phyloP scores from a whole-genome alignment of 2,329 filamentous ascomycete species.

The Zymoseptoria pseudotritici region DNA sequence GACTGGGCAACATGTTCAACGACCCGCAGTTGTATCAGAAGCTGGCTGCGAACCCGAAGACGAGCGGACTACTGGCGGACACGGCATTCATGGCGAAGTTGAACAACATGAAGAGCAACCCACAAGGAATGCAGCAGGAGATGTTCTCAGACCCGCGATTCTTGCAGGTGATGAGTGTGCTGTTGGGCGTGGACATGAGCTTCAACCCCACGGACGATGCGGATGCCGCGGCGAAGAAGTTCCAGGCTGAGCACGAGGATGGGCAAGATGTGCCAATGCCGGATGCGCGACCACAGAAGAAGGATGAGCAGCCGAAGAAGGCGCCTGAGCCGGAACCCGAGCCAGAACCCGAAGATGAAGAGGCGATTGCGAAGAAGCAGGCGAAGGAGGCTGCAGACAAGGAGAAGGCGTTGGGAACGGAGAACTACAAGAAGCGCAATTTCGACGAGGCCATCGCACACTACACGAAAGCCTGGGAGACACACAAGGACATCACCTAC shows the following conservation, averaged over 20 bases:
- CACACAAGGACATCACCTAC: conserved; percentile 94
- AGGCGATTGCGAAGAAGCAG: conserved; percentile 74
- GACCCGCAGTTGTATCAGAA: conserved; percentile 87
- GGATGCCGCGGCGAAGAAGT: conserved; percentile 39
- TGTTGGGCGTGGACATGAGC: conserved; percentile 89
- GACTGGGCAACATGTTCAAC: conserved; percentile 87
- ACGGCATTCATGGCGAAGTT: conserved; percentile 85
- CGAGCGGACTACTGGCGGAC: conserved; percentile 70
- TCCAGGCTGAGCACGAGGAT: conserved; percentile 58
- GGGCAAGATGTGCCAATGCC: conserved; percentile 72
- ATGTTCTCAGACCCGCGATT: conserved; percentile 79
- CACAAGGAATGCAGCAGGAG: conserved; percentile 66
- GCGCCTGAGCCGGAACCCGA: conserved; percentile 59
- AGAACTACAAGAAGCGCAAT: conserved; percentile 96
- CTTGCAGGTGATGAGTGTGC: conserved; percentile 85
- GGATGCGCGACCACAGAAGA: conserved; percentile 60
- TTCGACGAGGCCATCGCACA: conserved; percentile 92
- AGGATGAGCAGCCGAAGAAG: conserved; percentile 45
- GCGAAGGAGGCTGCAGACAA: conserved; percentile 89
- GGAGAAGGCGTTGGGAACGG: conserved; percentile 88
- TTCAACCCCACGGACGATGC: conserved; percentile 50
- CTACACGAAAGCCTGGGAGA: conserved; percentile 91
- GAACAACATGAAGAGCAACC: conserved; percentile 72
- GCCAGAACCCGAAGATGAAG: conserved; percentile 67
- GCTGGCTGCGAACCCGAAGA: conserved; percentile 91